These are phyloP conservation scores for Carex kokanica DNA, from an alignment of 176 grass and related monocot species.

Conservation along the genomic window DNA sequence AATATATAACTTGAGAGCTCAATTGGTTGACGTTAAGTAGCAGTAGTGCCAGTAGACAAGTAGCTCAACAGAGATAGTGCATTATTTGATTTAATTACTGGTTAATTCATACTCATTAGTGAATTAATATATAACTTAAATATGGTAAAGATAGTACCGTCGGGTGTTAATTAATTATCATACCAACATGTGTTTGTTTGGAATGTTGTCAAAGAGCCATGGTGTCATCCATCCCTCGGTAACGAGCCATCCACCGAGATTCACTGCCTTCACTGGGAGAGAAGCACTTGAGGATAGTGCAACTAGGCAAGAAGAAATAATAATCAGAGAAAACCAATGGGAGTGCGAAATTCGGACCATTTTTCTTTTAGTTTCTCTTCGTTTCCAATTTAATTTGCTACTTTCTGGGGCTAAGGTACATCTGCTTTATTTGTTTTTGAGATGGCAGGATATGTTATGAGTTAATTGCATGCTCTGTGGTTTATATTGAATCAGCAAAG, in stretches of 20 bases:
- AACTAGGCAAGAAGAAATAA: neutral
- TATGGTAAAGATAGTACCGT: neutral
- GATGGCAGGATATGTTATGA: neutral
- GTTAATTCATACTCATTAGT: neutral
- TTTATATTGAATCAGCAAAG: neutral
- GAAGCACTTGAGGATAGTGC: neutral
- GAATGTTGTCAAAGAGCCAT: constrained; percentile 56
- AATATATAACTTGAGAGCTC: neutral
- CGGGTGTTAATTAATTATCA: neutral
- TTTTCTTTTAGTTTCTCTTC: too few relatives aligned
- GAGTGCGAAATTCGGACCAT: neutral
- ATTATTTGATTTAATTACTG: neutral
- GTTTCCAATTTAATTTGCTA: too few relatives aligned
- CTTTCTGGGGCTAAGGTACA: neutral
- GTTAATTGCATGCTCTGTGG: neutral
- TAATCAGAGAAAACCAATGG: neutral
- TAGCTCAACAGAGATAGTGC: neutral
- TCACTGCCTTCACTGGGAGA: constrained; percentile 39
- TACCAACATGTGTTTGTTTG: constrained; percentile 61
- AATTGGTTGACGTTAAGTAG: neutral
- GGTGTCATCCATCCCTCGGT: constrained; percentile 76
- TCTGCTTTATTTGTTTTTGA: neutral
- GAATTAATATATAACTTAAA: neutral
- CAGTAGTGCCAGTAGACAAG: neutral
- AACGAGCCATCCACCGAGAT: constrained; percentile 66